These are phyloP conservation scores for Nicotiana tomentosiformis DNA, from an alignment of 257 asterid genomes.

Conservation along the genomic window DNA sequence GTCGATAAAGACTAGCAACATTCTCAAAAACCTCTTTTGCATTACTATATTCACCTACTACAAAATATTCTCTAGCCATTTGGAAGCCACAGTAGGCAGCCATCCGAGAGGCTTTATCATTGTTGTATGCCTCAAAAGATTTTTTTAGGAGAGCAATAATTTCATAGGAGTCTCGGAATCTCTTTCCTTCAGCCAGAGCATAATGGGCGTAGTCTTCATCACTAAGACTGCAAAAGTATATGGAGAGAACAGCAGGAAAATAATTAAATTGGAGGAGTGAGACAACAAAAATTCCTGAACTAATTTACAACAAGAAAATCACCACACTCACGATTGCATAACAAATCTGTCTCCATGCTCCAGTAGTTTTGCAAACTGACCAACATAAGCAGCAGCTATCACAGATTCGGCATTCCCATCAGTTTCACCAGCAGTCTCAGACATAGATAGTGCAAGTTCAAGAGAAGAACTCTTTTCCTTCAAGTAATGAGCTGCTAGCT, in stretches of 20 bases:
- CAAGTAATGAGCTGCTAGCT: constrained; percentile 89
- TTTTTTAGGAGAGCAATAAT: constrained; percentile 83
- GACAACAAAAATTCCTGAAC: neutral
- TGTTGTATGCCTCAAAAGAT: constrained; percentile 69
- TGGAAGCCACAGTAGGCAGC: constrained; percentile 84
- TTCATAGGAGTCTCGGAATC: constrained; percentile 73
- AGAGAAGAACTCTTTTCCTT: constrained; percentile 64
- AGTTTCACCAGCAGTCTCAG: constrained; percentile 47
- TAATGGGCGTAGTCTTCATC: constrained; percentile 69
- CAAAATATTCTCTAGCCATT: constrained; percentile 78
- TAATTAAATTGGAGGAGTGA: neutral
- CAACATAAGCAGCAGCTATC: constrained; percentile 64
- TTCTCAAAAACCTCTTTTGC: constrained; percentile 73
- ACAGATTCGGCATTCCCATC: constrained; percentile 76
- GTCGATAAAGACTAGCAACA: constrained; percentile 77
- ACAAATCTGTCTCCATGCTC: constrained; percentile 57
- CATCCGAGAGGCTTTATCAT: constrained; percentile 62
- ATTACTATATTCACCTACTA: constrained; percentile 46
- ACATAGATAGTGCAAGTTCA: constrained; percentile 76
- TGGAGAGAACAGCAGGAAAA: neutral
- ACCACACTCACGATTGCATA: constrained; percentile 69
- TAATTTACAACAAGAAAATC: constrained; percentile 1
- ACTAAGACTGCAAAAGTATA: constrained; percentile 53
- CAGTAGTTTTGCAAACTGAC: constrained; percentile 86
- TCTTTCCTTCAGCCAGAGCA: constrained; percentile 77